Conservation (phyloP, 176 grass and related monocot genomes). For the bread wheat (Triticum aestivum) region DNA sequence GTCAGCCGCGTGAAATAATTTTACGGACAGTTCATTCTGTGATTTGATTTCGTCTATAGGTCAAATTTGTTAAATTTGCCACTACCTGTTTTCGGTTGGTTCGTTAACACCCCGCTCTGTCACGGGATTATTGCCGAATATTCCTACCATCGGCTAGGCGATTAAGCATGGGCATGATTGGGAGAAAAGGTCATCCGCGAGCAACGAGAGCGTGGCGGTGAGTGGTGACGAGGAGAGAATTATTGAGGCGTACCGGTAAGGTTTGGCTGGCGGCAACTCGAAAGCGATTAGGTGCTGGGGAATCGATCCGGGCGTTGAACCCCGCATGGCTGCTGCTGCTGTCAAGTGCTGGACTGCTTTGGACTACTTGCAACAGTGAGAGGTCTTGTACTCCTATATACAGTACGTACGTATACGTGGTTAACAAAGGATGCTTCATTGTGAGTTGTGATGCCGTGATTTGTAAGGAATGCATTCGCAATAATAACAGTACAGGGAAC, state of each 20-base stretch:
- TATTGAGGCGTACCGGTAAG: background rate
- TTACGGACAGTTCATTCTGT: too few species aligned
- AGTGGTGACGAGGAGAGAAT: background rate
- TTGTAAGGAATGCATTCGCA: background rate
- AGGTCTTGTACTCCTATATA: background rate
- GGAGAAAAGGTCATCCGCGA: background rate
- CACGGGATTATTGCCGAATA: slow-evolving; percentile 5
- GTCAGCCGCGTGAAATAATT: too few species aligned
- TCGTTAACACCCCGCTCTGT: background rate
- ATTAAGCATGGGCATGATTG: background rate
- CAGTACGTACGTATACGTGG: background rate
- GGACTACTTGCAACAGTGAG: background rate
- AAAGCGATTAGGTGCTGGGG: background rate
- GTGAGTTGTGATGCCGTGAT: background rate
- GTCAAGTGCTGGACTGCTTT: background rate
- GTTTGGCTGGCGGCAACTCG: background rate
- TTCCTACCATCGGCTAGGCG: background rate
- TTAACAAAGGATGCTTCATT: background rate
- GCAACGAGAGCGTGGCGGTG: background rate
- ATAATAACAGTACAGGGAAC: background rate
- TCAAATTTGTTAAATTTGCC: too few species aligned
- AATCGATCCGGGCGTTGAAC: background rate
- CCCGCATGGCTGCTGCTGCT: background rate
- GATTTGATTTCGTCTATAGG: too few species aligned
- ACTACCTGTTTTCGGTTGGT: background rate